Evolutionary conservation across 768 basidiomycete genomes (phyloP), one percentile per base, ranked within the genome.

Genomic region (Tremella yokohamensis): DNA sequence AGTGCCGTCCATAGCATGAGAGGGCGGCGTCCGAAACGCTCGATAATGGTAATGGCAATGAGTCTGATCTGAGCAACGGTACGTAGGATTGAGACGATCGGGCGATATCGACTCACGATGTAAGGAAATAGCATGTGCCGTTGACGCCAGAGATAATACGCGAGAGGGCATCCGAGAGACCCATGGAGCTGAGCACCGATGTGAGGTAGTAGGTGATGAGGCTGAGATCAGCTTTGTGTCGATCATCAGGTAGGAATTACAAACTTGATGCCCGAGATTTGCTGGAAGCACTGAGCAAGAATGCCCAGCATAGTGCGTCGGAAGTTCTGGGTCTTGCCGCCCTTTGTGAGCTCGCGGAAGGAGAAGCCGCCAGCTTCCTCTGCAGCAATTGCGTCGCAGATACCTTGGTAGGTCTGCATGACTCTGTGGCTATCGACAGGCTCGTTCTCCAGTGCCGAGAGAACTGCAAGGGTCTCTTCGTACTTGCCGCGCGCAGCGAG

Each of bases 271-370:
- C 64, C 61, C 8, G 56, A 82, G 26, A 86, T 84, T 77, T 86
- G 85, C 70, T 86, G 84, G 78, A 85, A 85, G 68, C 83, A 83
- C 64, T 86, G 85, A 48, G 82, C 81, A 48, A 81, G 74, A 19
- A 85, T 77, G 1, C 82, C 86, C 47, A 85, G 68, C 47, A 79
- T 70, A 15, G 82, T 82, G 42, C 85, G 78, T 42, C 84, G 77
- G 74, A 85, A 83, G 73, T 86, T 85, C 69, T 86, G 85, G 19
- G 75, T 77, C 24, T 80, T 82, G 0, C 85, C 84, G 22, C 80
- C 76, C 0, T 80, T 81, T 63, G 85, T 82, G 7, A 86, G 73
- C 56, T 84, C 83, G n/a, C 75, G 73, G 0, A 86, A 72, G 9
- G 80, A 72, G n/a, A 79, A 78, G 22, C 74, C 75, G 8, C 67